A percentile compares a stretch with the other conserved stretches of the same genome.
Evolutionary conservation across 2,329 filamentous ascomycete species (phyloP).

Genomic region (Sclerotiophoma versabilis): DNA sequence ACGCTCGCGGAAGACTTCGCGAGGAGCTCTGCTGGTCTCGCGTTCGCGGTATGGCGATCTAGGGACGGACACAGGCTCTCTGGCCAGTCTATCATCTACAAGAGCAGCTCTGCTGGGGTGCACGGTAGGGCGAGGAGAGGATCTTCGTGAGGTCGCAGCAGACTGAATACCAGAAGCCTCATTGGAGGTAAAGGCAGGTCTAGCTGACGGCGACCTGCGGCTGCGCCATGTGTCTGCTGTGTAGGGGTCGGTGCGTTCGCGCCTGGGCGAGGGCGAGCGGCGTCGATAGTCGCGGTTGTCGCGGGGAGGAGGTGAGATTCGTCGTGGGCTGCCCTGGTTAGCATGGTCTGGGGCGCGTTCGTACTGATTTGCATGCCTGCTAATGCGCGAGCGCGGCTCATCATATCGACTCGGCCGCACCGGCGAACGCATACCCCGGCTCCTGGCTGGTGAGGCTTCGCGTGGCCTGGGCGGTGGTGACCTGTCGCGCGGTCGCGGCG

Average conservation of each 20-base stretch:
- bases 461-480: constrained; percentile 53
- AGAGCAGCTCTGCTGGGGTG: constrained; percentile 62
- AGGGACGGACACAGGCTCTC: constrained; percentile 44
- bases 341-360: background rate
- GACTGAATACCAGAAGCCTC: constrained; percentile 63
- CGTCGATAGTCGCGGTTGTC: constrained; percentile 59
- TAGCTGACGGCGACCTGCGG: constrained; percentile 59
- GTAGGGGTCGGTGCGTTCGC: constrained; percentile 57
- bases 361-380: constrained; percentile 34
- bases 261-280: constrained; percentile 61
- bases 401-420: constrained; percentile 53
- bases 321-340: constrained; percentile 37
- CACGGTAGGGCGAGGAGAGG: constrained; percentile 62
- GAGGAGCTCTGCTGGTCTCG: constrained; percentile 32
- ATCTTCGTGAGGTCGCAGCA: constrained; percentile 64
- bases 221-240: constrained; percentile 60
- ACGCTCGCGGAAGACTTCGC: constrained; percentile 31
- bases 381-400: constrained; percentile 52
- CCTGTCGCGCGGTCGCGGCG: constrained; percentile 52
- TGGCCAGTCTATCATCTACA: constrained; percentile 33
- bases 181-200: constrained; percentile 50
- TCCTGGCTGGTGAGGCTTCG: constrained; percentile 56
- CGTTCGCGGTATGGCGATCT: constrained; percentile 46
- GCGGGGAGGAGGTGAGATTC: constrained; percentile 54
- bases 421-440: constrained; percentile 55